Evolutionary conservation across 1,284 basidiomycete species (phyloP).

Genomic region (Trametes polyzona): DNA sequence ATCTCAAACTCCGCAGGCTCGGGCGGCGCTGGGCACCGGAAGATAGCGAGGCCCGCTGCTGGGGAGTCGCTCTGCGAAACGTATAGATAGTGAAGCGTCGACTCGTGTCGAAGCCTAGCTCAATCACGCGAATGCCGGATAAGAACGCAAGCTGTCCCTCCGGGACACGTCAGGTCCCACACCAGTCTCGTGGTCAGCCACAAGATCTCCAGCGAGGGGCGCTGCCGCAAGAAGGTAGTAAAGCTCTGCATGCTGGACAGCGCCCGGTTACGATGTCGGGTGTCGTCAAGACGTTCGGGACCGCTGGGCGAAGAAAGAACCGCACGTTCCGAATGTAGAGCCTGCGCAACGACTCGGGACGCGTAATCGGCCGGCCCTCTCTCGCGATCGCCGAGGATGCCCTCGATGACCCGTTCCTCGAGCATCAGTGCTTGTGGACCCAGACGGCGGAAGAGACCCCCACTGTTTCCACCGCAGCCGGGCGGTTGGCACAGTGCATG

Average conservation of each 20-base stretch:
- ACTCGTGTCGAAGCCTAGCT: too few relatives aligned
- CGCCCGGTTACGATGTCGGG: background rate
- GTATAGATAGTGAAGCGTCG: too few relatives aligned
- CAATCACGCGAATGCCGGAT: too few relatives aligned
- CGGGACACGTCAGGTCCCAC: background rate
- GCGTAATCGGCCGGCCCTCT: background rate
- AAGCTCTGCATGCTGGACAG: background rate
- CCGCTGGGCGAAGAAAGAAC: background rate
- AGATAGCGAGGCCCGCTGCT: background rate
- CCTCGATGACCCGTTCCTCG: background rate
- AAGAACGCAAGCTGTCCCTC: background rate
- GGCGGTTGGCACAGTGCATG: background rate
- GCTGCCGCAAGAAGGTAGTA: background rate
- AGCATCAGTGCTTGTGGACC: background rate
- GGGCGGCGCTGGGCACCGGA: background rate
- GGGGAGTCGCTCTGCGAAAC: too few relatives aligned
- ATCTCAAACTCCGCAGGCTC: constrained; percentile 1
- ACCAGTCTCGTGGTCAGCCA: too few relatives aligned
- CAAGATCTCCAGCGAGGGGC: background rate
- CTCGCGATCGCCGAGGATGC: background rate
- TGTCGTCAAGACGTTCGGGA: background rate
- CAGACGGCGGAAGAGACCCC: background rate
- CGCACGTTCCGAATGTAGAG: background rate
- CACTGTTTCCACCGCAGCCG: background rate
- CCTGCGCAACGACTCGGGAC: background rate